Evolutionary conservation across 2,329 filamentous ascomycete species (phyloP), one percentile per base, ranked within the genome.

Genomic region (Trichoderma asperellum): DNA sequence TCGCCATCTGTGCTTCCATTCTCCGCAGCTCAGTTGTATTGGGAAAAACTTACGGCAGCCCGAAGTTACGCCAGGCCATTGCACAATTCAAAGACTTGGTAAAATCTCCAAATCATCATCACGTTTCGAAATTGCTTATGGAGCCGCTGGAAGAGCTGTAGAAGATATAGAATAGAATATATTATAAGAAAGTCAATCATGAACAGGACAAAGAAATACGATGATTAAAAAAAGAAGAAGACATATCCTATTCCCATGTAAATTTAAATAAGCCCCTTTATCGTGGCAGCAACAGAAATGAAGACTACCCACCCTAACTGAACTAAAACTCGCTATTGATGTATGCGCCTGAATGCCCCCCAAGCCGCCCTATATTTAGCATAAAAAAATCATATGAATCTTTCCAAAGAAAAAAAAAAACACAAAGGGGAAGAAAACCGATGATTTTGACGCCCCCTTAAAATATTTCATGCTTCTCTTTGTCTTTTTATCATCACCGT

Each of bases 1-100:
- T 94, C 77, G 84, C 85, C 2, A 79, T 91, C 53, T 87, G 86
- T 58, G 81, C 82, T 5, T 80, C 83, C 16, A 74, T 87, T n/a
- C 57, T 86, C n/a, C 73, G 80, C 2, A 76, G 78, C 32, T 81
- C 80, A 0, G 75, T 76, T 24, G 78, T 81, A 6, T 70, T 86
- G 68, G 68, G 65, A 5, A 72, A 71, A 35, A 66, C 72, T 8
- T 27, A 58, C 12, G 61, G 65, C 11, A 55, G 32, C 8, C 18
- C 34, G 2, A 52, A 66, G 21, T 52, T 79, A 37, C 62, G 63
- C 8, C 63, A 72, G 12, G 70, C 64, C 7, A 57, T 74, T 7
- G 34, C n/a, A 1, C 24, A 59, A 18, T 24, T 70, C 24, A 71
- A 56, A 32, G 60, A 70, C 11, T 24, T 69, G 6, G 24, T 73